phyloP scores from a whole-genome alignment of 2,329 filamentous ascomycete species.

The Claviceps pazoutovae region DNA sequence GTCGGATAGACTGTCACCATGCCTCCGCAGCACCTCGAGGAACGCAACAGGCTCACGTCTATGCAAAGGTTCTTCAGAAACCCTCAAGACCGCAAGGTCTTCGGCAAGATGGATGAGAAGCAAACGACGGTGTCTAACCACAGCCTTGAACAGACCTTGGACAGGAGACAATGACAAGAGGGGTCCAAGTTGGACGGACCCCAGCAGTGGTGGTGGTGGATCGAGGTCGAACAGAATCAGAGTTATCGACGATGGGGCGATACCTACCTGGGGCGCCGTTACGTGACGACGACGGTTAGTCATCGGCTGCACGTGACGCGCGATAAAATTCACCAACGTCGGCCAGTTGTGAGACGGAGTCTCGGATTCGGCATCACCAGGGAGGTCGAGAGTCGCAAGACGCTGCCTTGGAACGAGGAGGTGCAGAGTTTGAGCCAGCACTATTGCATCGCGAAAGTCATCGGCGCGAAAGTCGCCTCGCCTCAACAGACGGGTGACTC shows the following conservation, averaged over 20 bases:
- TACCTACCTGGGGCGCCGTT: no score
- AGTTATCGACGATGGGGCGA: neutral
- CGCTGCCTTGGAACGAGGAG: neutral
- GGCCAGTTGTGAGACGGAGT: no score
- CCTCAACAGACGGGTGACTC: no score
- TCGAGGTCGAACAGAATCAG: neutral
- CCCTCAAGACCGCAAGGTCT: neutral
- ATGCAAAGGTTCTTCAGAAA: neutral
- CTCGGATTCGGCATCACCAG: no score
- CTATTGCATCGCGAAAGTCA: neutral
- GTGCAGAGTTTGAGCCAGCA: no score
- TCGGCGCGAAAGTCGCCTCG: neutral
- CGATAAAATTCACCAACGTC: no score
- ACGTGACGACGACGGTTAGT: neutral
- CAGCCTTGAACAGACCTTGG: neutral
- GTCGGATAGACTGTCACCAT: neutral
- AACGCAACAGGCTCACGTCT: neutral
- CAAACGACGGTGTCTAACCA: neutral
- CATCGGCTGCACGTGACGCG: slow-evolving; percentile 2
- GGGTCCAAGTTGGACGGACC: slow-evolving; percentile 8
- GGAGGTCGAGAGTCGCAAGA: neutral
- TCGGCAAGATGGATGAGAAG: neutral
- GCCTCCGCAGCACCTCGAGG: neutral
- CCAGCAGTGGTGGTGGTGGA: slow-evolving; percentile 8
- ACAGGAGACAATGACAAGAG: slow-evolving; percentile 1